Evolutionary conservation across 495 filamentous ascomycete genomes (phyloP).

Genomic region (Bryoglossum gracile): DNA sequence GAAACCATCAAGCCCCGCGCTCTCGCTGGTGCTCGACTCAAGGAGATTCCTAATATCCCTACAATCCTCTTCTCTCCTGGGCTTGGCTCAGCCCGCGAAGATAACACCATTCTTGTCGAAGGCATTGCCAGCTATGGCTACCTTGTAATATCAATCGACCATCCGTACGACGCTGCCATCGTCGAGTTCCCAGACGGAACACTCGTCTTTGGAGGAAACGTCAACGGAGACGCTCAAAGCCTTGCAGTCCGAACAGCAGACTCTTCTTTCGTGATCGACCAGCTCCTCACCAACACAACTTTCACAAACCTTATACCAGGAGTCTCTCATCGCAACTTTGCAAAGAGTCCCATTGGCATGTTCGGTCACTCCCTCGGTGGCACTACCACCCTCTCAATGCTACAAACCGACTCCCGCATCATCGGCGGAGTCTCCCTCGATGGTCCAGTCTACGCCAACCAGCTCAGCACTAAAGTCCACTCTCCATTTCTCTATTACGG

Average conservation of each 20-base stretch:
- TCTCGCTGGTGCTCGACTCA: slow-evolving; percentile 10
- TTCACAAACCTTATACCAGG: slow-evolving; percentile 20
- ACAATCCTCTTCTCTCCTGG: slow-evolving; percentile 36
- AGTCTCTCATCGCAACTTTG: slow-evolving; percentile 8
- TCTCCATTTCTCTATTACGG: background rate
- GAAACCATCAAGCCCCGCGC: slow-evolving; percentile 7
- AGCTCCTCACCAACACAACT: slow-evolving; percentile 22
- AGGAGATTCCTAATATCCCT: slow-evolving; percentile 1
- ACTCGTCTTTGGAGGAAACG: slow-evolving; percentile 3
- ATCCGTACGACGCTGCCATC: slow-evolving; percentile 37
- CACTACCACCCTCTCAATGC: background rate
- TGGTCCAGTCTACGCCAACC: background rate
- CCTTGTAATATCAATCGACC: slow-evolving; percentile 40
- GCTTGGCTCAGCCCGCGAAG: slow-evolving; percentile 24
- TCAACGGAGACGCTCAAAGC: background rate
- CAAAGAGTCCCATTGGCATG: slow-evolving; percentile 26
- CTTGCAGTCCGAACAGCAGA: slow-evolving; percentile 28
- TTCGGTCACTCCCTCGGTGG: slow-evolving; percentile 46
- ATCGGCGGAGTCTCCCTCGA: slow-evolving; percentile 1
- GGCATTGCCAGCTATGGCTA: slow-evolving; percentile 42
- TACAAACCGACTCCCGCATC: background rate
- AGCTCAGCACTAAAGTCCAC: background rate
- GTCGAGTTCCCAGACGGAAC: slow-evolving; percentile 42
- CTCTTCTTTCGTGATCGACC: slow-evolving; percentile 28
- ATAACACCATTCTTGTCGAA: slow-evolving; percentile 37